Evolutionary conservation across 768 basidiomycete species (phyloP).

Genomic region (Suillus decipiens): DNA sequence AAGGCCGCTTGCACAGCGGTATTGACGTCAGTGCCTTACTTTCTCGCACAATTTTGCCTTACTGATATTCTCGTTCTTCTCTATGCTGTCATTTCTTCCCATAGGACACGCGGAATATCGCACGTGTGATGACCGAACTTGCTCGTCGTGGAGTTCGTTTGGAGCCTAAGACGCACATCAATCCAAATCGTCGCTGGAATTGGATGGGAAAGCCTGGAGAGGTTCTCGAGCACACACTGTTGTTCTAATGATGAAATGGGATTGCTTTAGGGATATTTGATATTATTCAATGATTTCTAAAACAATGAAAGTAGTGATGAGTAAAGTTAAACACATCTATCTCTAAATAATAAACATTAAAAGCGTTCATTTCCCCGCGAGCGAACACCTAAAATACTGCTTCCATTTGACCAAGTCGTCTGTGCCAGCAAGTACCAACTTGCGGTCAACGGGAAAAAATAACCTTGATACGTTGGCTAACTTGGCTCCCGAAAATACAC

Average conservation of each 20-base stretch:
- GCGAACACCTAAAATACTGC: slow-evolving; percentile 18
- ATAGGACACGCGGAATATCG: slow-evolving; percentile 89
- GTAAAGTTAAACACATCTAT: slow-evolving; percentile 6
- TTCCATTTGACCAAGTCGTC: slow-evolving; percentile 14
- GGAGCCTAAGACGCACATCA: slow-evolving; percentile 71
- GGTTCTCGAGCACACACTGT: slow-evolving; percentile 51
- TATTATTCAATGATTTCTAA: neutral
- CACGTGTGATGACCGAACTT: slow-evolving; percentile 80
- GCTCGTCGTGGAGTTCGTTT: slow-evolving; percentile 66
- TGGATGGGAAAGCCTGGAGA: slow-evolving; percentile 86
- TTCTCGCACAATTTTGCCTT: slow-evolving; percentile 3
- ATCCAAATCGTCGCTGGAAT: slow-evolving; percentile 66
- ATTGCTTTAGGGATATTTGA: neutral
- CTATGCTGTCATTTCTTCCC: slow-evolving; percentile 9
- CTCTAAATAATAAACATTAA: slow-evolving; percentile 16
- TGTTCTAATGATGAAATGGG: slow-evolving; percentile 9
- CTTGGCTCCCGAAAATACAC: slow-evolving; percentile 9
- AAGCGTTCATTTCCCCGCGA: slow-evolving; percentile 9
- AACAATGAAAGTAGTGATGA: slow-evolving; percentile 3
- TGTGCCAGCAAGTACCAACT: slow-evolving; percentile 11
- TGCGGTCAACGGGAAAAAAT: slow-evolving; percentile 7
- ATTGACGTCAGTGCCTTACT: slow-evolving; percentile 72
- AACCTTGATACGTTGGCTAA: slow-evolving; percentile 13
- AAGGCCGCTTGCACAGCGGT: slow-evolving; percentile 85
- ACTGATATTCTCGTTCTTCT: slow-evolving; percentile 8